Evolutionary conservation across 441 rosid genomes (phyloP).

Genomic region (Rhodomyrtus psidioides): DNA sequence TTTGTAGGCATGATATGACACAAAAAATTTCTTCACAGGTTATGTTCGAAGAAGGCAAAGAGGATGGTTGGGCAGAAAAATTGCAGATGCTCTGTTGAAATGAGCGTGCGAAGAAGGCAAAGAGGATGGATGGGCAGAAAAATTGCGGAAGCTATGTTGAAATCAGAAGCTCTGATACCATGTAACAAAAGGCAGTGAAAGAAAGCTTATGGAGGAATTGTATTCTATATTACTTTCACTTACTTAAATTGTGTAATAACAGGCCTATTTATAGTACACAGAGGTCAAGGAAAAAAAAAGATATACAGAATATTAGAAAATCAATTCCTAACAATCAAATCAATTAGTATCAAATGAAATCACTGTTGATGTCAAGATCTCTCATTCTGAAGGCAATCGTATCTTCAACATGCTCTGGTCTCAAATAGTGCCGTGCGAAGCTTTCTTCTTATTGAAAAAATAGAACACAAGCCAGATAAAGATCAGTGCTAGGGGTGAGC

Average conservation of each 20-base stretch:
- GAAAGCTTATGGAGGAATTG: neutral
- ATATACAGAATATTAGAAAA: neutral
- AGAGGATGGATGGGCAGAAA: no score
- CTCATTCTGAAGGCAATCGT: no score
- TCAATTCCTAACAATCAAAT: no score
- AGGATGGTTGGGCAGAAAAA: accelerated
- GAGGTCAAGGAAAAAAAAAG: neutral
- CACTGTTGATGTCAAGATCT: no score
- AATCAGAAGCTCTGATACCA: no score
- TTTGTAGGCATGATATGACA: neutral
- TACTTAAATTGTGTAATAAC: no score
- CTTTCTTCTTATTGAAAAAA: neutral
- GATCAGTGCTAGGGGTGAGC: no score
- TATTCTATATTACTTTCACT: neutral
- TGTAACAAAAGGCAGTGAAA: neutral
- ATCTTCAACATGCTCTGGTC: no score
- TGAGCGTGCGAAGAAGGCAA: no score
- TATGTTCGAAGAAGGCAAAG: neutral
- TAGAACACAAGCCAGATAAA: no score
- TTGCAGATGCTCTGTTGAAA: no score
- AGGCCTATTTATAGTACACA: neutral
- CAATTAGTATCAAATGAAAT: neutral
- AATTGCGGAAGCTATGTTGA: neutral
- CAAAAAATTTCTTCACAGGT: neutral
- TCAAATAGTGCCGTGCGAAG: no score